Percentiles rank a stretch among this genome's conserved stretches.
Conservation (phyloP, 345 rosid species). For the Heritiera littoralis region DNA sequence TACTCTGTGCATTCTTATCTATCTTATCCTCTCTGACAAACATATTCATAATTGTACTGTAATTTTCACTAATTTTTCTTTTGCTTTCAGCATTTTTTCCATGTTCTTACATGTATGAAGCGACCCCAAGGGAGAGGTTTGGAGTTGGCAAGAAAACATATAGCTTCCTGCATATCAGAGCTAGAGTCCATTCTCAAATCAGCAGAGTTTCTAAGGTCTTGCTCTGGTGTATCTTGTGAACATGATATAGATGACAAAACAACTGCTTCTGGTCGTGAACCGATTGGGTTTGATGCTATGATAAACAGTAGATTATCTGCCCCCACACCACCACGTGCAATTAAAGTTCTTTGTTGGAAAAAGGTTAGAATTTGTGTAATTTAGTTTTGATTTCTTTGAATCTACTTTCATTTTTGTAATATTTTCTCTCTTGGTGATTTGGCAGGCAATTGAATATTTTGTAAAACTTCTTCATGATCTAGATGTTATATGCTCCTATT, state of each 20-base stretch:
- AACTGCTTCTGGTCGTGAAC: constrained; percentile 80
- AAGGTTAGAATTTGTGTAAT: constrained; percentile 47
- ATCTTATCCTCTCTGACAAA: not conserved
- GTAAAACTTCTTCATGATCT: constrained; percentile 91
- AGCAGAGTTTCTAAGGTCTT: constrained; percentile 48
- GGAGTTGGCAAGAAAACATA: constrained; percentile 89
- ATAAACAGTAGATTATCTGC: constrained; percentile 85
- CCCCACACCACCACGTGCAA: constrained; percentile 95
- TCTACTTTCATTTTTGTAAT: constrained; percentile 25
- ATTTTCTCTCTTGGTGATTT: constrained; percentile 26
- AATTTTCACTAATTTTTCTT: constrained; percentile 26
- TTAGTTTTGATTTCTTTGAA: constrained; percentile 14
- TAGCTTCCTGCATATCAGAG: constrained; percentile 80
- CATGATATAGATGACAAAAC: constrained; percentile 59
- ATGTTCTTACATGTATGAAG: constrained; percentile 76
- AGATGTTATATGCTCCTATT: constrained; percentile 69
- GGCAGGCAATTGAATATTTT: constrained; percentile 84
- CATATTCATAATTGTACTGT: not conserved
- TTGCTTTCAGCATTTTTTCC: constrained; percentile 83
- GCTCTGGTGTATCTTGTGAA: constrained; percentile 35
- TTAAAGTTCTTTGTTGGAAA: constrained; percentile 81
- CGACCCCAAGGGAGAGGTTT: constrained; percentile 96
- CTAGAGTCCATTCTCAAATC: constrained; percentile 59
- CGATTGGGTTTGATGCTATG: constrained; percentile 91
- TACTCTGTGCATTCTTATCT: not conserved